Conservation (phyloP, 2,329 filamentous ascomycete species). For the Exophiala alcalophila region DNA sequence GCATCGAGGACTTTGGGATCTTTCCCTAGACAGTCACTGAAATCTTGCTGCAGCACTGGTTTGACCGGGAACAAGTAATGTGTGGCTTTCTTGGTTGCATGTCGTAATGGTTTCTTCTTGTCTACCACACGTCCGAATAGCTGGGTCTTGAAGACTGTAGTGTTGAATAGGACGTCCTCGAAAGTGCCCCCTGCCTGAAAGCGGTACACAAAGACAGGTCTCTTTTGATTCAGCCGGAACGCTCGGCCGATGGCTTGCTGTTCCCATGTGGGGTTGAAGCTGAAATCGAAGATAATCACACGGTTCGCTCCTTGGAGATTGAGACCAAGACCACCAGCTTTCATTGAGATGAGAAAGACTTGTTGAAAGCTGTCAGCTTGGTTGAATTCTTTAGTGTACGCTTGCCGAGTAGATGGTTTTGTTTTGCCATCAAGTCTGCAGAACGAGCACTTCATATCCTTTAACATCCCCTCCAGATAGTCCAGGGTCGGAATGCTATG, state of each 20-base stretch:
- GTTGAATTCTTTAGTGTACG: conserved; percentile 68
- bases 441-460: conserved; percentile 45
- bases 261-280: conserved; percentile 76
- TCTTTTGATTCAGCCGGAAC: conserved; percentile 79
- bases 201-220: conserved; percentile 80
- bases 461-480: conserved; percentile 62
- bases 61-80: conserved; percentile 61
- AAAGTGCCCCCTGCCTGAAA: conserved; percentile 75
- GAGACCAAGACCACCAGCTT: conserved; percentile 74
- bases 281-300: conserved; percentile 80
- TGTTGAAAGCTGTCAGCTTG: conserved; percentile 40
- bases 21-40: conserved; percentile 56
- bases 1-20: conserved; percentile 61
- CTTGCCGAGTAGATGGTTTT: conserved; percentile 56
- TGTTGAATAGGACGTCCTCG: conserved; percentile 71
- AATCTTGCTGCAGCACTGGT: conserved; percentile 50
- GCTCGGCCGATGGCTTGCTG: conserved; percentile 83
- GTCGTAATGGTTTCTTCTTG: conserved; percentile 71
- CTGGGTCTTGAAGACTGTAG: conserved; percentile 76
- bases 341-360: conserved; percentile 79
- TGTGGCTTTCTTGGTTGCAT: conserved; percentile 53
- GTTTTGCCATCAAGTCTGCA: conserved; percentile 68
- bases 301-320: conserved; percentile 83
- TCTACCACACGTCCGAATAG: conserved; percentile 78
- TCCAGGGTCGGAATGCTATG: conserved; percentile 68